These are phyloP conservation scores for Phaseolus lunatus DNA, from an alignment of 306 rosid genomes.

Conservation along the genomic window DNA sequence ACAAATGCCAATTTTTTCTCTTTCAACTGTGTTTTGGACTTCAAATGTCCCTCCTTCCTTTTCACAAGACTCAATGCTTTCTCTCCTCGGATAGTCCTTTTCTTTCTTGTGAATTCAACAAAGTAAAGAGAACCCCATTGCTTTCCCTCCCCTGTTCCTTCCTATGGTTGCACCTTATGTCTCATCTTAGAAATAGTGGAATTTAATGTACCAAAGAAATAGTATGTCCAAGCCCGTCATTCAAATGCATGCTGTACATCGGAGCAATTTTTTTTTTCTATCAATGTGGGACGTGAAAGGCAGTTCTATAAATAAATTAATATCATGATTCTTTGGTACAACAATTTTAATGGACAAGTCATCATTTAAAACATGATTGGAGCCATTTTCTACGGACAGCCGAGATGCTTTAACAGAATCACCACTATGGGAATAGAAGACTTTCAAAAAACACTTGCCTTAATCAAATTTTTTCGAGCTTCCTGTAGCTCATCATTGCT, in stretches of 20 bases:
- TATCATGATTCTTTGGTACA: background rate
- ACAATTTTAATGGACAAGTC: constrained; percentile 12
- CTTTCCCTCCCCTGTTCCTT: background rate
- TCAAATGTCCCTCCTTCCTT: constrained; percentile 5
- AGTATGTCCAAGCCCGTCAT: background rate
- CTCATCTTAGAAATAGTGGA: background rate
- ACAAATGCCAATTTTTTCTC: background rate
- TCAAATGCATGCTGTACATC: background rate
- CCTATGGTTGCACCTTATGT: background rate
- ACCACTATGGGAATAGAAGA: constrained; percentile 21
- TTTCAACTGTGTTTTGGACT: background rate
- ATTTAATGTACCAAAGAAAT: background rate
- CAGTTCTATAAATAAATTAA: constrained; percentile 31
- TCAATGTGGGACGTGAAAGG: background rate
- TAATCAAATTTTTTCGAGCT: constrained; percentile 84
- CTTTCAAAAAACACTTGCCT: constrained; percentile 55
- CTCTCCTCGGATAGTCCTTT: background rate
- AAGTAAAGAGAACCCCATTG: background rate
- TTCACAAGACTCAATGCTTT: background rate
- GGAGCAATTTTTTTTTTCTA: constrained; percentile 17
- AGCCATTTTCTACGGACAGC: constrained; percentile 17
- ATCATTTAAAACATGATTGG: constrained; percentile 9
- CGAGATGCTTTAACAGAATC: constrained; percentile 34
- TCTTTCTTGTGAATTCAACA: background rate
- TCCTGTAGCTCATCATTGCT: constrained; percentile 96